Conservation (phyloP, 2,329 filamentous ascomycete genomes). For the Zymoseptoria ardabiliae region DNA sequence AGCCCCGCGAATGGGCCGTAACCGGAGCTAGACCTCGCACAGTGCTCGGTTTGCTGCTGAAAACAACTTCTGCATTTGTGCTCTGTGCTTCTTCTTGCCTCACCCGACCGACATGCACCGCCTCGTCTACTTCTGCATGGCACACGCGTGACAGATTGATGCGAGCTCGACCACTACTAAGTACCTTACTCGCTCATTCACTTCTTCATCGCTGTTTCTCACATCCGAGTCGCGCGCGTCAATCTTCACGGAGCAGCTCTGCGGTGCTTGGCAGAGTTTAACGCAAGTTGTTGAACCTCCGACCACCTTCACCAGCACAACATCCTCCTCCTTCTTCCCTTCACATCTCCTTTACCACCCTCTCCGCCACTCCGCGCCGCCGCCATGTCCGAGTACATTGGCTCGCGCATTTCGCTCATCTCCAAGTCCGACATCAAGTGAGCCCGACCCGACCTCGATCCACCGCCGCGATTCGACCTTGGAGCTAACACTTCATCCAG, state of each 20-base stretch:
- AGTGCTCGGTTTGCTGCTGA: neutral
- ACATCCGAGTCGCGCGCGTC: neutral
- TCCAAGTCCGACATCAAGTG: slow-evolving; percentile 97
- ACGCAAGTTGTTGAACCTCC: neutral
- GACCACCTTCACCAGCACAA: slow-evolving; percentile 5
- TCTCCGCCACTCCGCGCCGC: slow-evolving; percentile 2
- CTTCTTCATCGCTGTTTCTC: neutral
- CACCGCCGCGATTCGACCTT: slow-evolving; percentile 1
- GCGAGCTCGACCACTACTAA: neutral
- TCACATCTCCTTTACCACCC: slow-evolving; percentile 1
- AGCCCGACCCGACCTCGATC: slow-evolving; percentile 10
- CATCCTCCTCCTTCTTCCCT: slow-evolving; percentile 3
- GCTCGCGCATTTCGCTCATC: slow-evolving; percentile 91
- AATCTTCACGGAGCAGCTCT: slow-evolving; percentile 1
- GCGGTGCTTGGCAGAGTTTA: neutral
- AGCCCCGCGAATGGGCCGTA: neutral
- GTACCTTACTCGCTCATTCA: neutral
- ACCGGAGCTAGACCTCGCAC: neutral
- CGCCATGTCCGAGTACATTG: slow-evolving; percentile 55
- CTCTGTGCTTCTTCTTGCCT: neutral
- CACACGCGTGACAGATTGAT: neutral
- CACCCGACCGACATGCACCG: neutral
- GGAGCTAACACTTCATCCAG: slow-evolving; percentile 41
- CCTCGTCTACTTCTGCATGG: neutral
- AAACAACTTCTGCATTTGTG: neutral